Base-by-base conservation (phyloP, 2,329 filamentous ascomycete genomes). In the Cadophora luteo-olivacea region DNA sequence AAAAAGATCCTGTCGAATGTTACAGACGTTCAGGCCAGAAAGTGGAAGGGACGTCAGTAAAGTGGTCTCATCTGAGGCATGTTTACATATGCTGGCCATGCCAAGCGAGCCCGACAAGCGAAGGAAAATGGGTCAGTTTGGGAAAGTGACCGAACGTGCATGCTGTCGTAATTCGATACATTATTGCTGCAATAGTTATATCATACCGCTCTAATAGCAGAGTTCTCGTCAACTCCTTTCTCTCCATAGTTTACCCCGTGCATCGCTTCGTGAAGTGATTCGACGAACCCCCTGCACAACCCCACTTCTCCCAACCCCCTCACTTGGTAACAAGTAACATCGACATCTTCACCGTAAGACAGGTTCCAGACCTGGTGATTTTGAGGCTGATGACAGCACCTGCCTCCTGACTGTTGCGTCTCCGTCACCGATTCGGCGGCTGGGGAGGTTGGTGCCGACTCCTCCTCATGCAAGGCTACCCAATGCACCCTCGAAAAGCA, bases 401-500 rank as follows among this genome's bases (percentile, higher is more conserved):
- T 22, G 25, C 29, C 61, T 54, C 61, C 61, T 54, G 36, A 52
- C 33, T 64, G 48, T 64, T 54, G 61, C 61, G 38, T 55, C 16
- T n/a, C 33, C 32, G n/a, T 64, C 22, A 33, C 61, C 49, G 3
- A 29, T 54, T 41, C 6, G 49, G 48, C 48, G 22, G 49, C 61
- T 64, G 61, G 61, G 61, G 61, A 63, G 61, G 61, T 64, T 64
- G 61, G 61, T 32, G 45, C 49, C 45, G 49, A 54, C 48, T 54
- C 32, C 48, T 64, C 14, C 29, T 22, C 38, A 70, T 70, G 68
- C 68, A 70, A 70, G 65, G 65, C 68, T 68, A 70, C 68, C 68
- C 68, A 68, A 70, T 54, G 49, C 32, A 14, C 36, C 33, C 65
- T 51, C 32, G 14, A 64, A 67, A 51, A 32, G 33, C 16, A 49